These are phyloP conservation scores for Hibiscus syriacus DNA, from an alignment of 345 rosid genomes.

Conservation along the genomic window DNA sequence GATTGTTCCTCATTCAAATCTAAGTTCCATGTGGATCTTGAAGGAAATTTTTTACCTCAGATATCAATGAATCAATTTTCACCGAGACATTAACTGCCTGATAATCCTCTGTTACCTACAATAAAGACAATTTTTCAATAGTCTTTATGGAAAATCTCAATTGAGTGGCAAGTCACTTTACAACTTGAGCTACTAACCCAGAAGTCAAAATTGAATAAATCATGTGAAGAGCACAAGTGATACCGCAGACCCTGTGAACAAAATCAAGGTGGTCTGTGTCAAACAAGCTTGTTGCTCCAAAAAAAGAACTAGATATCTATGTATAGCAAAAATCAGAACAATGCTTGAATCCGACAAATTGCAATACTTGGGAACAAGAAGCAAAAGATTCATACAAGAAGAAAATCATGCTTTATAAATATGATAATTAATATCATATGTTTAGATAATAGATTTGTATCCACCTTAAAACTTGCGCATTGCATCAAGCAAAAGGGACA, in stretches of 20 bases:
- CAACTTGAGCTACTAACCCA: constrained; percentile 65
- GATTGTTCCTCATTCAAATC: not conserved
- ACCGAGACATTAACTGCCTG: constrained; percentile 79
- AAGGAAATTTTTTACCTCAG: constrained; percentile 51
- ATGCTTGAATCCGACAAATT: not conserved
- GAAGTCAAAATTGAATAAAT: constrained; percentile 78
- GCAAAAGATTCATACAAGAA: not conserved
- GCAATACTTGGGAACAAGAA: not conserved
- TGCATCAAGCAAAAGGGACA: constrained; percentile 88
- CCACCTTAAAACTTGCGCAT: constrained; percentile 81
- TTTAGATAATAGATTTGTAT: not conserved
- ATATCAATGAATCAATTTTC: constrained; percentile 55
- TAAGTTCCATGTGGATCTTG: not conserved
- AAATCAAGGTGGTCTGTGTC: constrained; percentile 14
- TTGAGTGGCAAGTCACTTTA: constrained; percentile 15
- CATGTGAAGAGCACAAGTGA: constrained; percentile 84
- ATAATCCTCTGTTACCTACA: constrained; percentile 64
- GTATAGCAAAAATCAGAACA: not conserved
- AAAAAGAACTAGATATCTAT: not conserved
- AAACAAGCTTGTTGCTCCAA: not conserved
- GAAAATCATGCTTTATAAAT: not conserved
- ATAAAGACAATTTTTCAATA: constrained; percentile 21
- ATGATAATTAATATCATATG: too few species aligned
- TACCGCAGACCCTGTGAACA: constrained; percentile 70
- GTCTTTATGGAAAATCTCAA: constrained; percentile 16